A percentile compares a stretch with the other conserved stretches of the same genome.
Evolutionary conservation across 768 basidiomycete genomes (phyloP).

Genomic region (Cubamyces lactineus): DNA sequence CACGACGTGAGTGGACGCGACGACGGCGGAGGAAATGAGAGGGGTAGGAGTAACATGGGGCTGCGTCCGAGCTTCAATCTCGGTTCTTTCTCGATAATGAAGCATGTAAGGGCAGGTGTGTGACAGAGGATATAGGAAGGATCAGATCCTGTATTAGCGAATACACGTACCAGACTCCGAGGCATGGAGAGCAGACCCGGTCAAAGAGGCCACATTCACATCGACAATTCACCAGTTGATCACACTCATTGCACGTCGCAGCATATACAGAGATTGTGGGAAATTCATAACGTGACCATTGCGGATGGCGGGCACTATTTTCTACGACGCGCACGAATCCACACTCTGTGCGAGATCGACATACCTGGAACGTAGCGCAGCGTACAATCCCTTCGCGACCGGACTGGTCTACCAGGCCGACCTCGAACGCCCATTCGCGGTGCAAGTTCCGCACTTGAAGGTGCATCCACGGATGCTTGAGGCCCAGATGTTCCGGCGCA

Average conservation of each 20-base stretch:
- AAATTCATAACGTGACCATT: too few relatives aligned
- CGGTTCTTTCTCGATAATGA: constrained; percentile 52
- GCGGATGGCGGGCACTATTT: not conserved
- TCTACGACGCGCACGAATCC: not conserved
- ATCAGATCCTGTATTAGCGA: not conserved
- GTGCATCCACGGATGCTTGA: constrained; percentile 77
- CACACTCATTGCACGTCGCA: too few relatives aligned
- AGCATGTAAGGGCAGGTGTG: not conserved
- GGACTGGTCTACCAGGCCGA: constrained; percentile 68
- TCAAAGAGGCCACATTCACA: too few relatives aligned
- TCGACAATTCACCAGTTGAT: too few relatives aligned
- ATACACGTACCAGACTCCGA: not conserved
- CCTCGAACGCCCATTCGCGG: constrained; percentile 74
- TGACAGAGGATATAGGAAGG: not conserved
- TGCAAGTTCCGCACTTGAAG: constrained; percentile 72
- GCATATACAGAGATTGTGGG: too few relatives aligned
- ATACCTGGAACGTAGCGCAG: constrained; percentile 82
- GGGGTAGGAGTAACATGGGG: constrained; percentile 72
- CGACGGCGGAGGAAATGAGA: constrained; percentile 61
- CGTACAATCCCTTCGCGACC: constrained; percentile 64
- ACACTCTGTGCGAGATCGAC: constrained; percentile 6
- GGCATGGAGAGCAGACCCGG: too few relatives aligned
- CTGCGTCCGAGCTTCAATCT: constrained; percentile 48
- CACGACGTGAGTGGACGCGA: constrained; percentile 67
- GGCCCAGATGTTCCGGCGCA: constrained; percentile 45